A percentile compares a stretch with the other conserved stretches of the same genome.
These are phyloP conservation scores for Backusella psychrophila DNA, from an alignment of 192 early-diverging fungal species.

Conservation along the genomic window DNA sequence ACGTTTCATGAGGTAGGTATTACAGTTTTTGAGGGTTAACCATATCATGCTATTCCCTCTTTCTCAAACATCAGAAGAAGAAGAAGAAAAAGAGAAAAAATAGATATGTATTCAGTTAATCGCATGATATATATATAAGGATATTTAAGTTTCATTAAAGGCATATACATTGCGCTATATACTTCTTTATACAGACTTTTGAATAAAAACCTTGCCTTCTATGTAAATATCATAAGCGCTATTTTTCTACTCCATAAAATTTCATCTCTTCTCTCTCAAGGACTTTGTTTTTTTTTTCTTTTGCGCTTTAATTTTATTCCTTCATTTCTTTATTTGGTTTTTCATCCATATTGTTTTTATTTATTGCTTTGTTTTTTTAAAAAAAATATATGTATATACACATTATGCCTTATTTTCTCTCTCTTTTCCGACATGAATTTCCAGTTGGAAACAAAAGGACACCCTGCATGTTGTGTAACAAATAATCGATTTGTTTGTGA, in stretches of 20 bases:
- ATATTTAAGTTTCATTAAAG: neutral
- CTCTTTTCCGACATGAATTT: neutral
- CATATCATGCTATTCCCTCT: neutral
- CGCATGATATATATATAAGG: neutral
- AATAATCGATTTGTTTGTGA: neutral
- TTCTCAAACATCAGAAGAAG: neutral
- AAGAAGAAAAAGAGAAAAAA: neutral
- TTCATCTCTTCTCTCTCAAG: neutral
- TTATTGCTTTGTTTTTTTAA: neutral
- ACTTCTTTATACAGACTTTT: neutral
- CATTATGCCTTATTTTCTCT: neutral
- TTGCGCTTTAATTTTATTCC: neutral
- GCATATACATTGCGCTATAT: neutral
- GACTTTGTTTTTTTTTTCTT: neutral
- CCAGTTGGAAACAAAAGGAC: conserved; percentile 1
- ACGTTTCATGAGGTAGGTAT: neutral
- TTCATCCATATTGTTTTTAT: neutral
- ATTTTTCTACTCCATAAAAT: neutral
- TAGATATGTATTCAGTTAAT: neutral
- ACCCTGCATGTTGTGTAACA: neutral
- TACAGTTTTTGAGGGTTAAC: neutral
- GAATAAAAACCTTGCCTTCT: neutral
- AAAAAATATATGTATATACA: neutral
- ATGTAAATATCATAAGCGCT: neutral
- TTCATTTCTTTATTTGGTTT: neutral